Base-by-base conservation (phyloP, 257 asterid species). In the Perilla frutescens region DNA sequence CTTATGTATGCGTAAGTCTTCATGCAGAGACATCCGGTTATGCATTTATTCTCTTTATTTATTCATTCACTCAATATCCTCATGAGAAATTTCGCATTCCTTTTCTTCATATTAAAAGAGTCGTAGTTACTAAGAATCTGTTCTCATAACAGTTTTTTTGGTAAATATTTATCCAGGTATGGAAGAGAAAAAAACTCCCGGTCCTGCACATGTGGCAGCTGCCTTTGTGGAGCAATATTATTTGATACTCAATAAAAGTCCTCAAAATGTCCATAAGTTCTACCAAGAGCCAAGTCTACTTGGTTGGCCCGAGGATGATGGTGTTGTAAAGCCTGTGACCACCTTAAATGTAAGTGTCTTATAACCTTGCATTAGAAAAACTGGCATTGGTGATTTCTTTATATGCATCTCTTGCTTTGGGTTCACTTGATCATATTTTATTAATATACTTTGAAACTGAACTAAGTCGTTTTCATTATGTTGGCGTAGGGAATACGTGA, bases 401-500 rank as follows among this genome's bases (percentile, higher is more conserved):
- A 53, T 14, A 11, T 37, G 20, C 32, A 43, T 12, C 15, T 6
- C n/a, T 31, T 36, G 29, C 9, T 7, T 61, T 61, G 15, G 2
- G 2, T 36, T 34, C 9, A 40, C 63, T 68, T 14, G 39, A 51
- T 2, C 40, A 37, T 20, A 26, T 68, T 10, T 57, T 6, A 43
- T 15, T 70, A 10, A 37, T 7, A 10, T 4, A 3, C 10, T 55
- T 37, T 40, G 36, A 29, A 10, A 61, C n/a, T 72, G 9, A 60
- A 7, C 8, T 32, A 34, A 6, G 59, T 29, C 12, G 12, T 34
- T 43, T 44, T 7, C 32, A 13, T 62, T 3, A 37, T 66, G 11
- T 66, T 64, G 56, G 43, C 73, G 49, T 84, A 93, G 98, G 90
- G 62, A 20, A 90, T 92, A 53, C 62, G 57, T 15, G 85, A 83